Base-by-base conservation (phyloP, 306 rosid genomes). In the Dalbergia oliveri region DNA sequence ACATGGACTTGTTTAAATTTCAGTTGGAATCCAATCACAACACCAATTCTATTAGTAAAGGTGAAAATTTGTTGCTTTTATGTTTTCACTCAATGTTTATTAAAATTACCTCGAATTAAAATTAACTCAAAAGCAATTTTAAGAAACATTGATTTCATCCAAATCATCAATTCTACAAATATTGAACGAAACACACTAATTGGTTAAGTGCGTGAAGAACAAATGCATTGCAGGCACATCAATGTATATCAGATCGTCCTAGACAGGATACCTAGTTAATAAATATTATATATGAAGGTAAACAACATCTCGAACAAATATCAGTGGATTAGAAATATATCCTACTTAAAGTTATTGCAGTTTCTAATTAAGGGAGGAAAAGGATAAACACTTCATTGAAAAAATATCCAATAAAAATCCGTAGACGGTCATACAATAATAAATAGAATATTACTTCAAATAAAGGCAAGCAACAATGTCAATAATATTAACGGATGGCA, bases 361-460 rank as follows among this genome's bases (percentile, higher is more conserved):
- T 53, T 15, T 35, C 13, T 3, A n/a, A n/a, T n/a, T n/a, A 49
- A 63, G 49, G 19, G 15, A 16, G 1, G 23, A 21, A 21, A 21
- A 21, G 23, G 11, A 61, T 45, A 75, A 31, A 4, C 12, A 39
- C 15, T 8, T 60, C 66, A 12, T 7, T 14, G 16, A 67, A 8
- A 65, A 67, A 67, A 47, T 1, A 75, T 47, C 79, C 43, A 51
- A 19, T 21, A 49, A 77, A 62, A 49, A 79, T 9, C 21, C 4
- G 9, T 4, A 16, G 18, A 14, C 0, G 44, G 44, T 37, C 33
- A 72, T 19, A 61, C 83, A 13, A 56, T 43, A 71, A 21, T 21
- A 9, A 61, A 21, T 71, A n/a, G n/a, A 5, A 23, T 12, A 6
- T 35, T 4, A 34, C 71, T 49, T 39, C 31, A 78, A 21, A 31